These are phyloP conservation scores for Fusarium sp. DNA, from an alignment of 2,329 filamentous ascomycete genomes.

Conservation along the genomic window DNA sequence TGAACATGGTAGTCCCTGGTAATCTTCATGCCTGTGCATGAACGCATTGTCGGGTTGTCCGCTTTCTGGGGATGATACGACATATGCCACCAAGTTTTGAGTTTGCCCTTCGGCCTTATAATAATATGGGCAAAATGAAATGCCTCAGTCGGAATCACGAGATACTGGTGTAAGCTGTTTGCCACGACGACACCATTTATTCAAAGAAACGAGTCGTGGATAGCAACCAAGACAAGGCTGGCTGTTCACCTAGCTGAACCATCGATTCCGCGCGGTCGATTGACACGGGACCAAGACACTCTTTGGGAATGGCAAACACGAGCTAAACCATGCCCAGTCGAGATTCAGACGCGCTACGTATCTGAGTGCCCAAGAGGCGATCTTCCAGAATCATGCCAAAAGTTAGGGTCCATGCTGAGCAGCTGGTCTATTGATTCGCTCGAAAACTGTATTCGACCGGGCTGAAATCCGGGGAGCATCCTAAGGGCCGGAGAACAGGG, in stretches of 20 bases:
- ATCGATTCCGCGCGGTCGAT: slow-evolving; percentile 19
- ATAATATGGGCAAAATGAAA: not conserved
- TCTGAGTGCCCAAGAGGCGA: slow-evolving; percentile 43
- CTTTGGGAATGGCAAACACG: slow-evolving; percentile 33
- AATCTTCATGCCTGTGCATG: slow-evolving; percentile 40
- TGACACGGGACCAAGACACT: slow-evolving; percentile 28
- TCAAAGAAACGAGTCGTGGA: not conserved
- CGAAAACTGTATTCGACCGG: slow-evolving; percentile 41
- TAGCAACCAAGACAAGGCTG: slow-evolving; percentile 7
- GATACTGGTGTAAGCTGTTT: not conserved
- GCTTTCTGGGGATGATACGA: slow-evolving; percentile 31
- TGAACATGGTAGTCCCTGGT: slow-evolving; percentile 27
- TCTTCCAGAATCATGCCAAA: slow-evolving; percentile 53
- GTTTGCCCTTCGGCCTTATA: not conserved
- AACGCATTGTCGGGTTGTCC: slow-evolving; percentile 35
- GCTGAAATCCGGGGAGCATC: slow-evolving; percentile 53
- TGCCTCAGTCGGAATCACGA: not conserved
- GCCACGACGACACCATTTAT: slow-evolving; percentile 20
- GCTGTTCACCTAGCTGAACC: slow-evolving; percentile 16
- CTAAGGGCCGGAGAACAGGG: slow-evolving; percentile 47
- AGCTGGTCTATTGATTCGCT: slow-evolving; percentile 34
- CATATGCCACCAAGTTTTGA: slow-evolving; percentile 22
- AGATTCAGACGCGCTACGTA: slow-evolving; percentile 5
- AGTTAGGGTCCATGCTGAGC: slow-evolving; percentile 32
- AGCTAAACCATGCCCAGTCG: slow-evolving; percentile 21